Base-by-base conservation (phyloP, 805 yeast species). In the Candida odintsovae region DNA sequence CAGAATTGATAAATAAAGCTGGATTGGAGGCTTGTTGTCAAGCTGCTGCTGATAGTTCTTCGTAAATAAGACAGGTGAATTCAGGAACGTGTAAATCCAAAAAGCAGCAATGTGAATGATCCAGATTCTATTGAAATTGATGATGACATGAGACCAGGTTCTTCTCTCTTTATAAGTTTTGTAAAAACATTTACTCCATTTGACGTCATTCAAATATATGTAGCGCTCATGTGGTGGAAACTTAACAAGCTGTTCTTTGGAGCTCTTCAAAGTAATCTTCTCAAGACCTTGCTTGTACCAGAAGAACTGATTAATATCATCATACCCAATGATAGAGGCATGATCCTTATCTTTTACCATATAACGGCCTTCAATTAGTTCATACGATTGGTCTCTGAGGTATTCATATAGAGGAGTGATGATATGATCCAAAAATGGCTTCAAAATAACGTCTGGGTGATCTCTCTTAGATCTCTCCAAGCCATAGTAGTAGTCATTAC, bases 221-320 rank as follows among this genome's bases (percentile, higher is more conserved):
- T 78, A 87, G 50, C 96, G 69, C 46, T 82, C 80, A 19, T 67
- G 61, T 0, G 79, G 69, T 3, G 78, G 76, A 29, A 76, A 59
- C 60, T 55, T 53, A 18, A 58, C 51, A 40, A 56, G 50, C 6
- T 42, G 42, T 10, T 22, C 50, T 40, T 71, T 71, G 8, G 74
- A 69, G 38, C 72, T 72, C 3, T 64, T 56, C 28, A 84, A 59
- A 2, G 66, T 65, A 18, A 89, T 72, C 43, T 73, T 72, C 50
- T 78, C 79, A 44, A 89, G 68, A 0, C 94, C 89, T 50, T 79
- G 75, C 3, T 80, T 72, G 55, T 84, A 81, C 97, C 97, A 89
- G 59, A 89, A 89, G 35, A 85, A 68, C 58, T 89, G 96, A 60
- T 89, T 89, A 63, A 89, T 81, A 63, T 89, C 97, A 67, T 89